phyloP scores from a whole-genome alignment of 2,329 filamentous ascomycete genomes.

The Onygena corvina region DNA sequence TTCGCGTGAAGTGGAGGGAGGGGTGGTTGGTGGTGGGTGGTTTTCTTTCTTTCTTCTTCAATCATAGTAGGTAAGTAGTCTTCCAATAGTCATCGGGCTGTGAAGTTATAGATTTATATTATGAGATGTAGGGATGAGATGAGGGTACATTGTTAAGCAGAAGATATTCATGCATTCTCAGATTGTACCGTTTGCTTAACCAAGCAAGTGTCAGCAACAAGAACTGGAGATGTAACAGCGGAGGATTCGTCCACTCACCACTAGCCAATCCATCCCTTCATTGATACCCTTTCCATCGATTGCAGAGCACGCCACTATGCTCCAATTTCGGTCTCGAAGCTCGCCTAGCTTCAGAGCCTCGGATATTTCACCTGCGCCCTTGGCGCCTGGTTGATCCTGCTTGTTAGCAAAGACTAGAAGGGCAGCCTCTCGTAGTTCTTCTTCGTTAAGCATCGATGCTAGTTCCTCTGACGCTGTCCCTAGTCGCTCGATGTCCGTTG shows the following conservation, averaged over 20 bases:
- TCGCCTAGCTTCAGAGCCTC: constrained; percentile 84
- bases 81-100: not conserved
- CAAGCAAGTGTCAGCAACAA: constrained; percentile 8
- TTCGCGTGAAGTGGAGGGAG: not conserved
- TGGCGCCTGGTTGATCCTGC: constrained; percentile 93
- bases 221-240: constrained; percentile 6
- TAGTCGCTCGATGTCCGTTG: constrained; percentile 89
- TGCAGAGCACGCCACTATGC: constrained; percentile 92
- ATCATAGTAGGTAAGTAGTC: too few species aligned
- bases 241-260: constrained; percentile 45
- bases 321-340: constrained; percentile 95
- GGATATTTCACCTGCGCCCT: constrained; percentile 91
- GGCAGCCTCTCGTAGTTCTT: constrained; percentile 85
- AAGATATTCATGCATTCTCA: constrained; percentile 31
- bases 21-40: too few species aligned
- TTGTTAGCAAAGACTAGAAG: constrained; percentile 97
- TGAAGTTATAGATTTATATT: not conserved
- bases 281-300: constrained; percentile 89
- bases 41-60: too few species aligned
- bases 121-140: not conserved
- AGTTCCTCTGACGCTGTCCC: constrained; percentile 88
- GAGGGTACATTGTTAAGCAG: not conserved
- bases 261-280: constrained; percentile 98
- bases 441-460: constrained; percentile 89
- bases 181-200: constrained; percentile 34